Base-by-base conservation (phyloP, 805 yeast species). In the Ogataea neopini region DNA sequence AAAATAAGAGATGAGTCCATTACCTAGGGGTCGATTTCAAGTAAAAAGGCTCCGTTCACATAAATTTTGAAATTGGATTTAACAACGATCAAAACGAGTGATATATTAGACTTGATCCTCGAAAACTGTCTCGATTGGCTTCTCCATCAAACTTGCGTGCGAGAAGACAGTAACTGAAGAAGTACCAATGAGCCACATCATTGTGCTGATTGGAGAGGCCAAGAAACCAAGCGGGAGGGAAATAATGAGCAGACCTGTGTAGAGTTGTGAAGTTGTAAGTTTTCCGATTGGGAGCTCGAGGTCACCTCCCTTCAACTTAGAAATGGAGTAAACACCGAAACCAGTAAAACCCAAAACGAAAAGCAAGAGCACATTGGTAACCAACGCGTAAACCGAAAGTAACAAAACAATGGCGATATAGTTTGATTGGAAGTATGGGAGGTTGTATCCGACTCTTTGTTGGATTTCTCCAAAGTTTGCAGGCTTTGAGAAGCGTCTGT, bases 111-210 rank as follows among this genome's bases (percentile, higher is more conserved):
- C 78, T 38, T 60, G 54, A 67, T 91, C 98, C 69, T 91, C 97
- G 63, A 94, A 94, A 17, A 94, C 97, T 30, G 95, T 86, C 74
- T 94, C 99, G 57, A 94, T 88, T 37, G 99, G 99, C 71, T 94
- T 94, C 67, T 94, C 99, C 86, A 94, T 80, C 55, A 94, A 77
- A 13, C 92, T 74, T 38, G 99, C 99, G 69, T 94, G 99, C 3
- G 96, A 80, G 47, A 91, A 73, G 34, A 94, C 91, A 43, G 86
- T 69, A 44, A 90, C 94, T 19, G 86, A 83, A 11, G 96, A 85
- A 4, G 97, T 94, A 61, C 99, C 98, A 62, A 94, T 81, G 59
- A 94, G 79, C 99, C 99, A 94, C 80, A 94, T 78, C 74, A 94
- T 71, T 11, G 99, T 90, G 48, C 95, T 80, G 57, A 94, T 67